Evolutionary conservation across 2,329 filamentous ascomycete species (phyloP).

Genomic region (Botryotinia calthae): DNA sequence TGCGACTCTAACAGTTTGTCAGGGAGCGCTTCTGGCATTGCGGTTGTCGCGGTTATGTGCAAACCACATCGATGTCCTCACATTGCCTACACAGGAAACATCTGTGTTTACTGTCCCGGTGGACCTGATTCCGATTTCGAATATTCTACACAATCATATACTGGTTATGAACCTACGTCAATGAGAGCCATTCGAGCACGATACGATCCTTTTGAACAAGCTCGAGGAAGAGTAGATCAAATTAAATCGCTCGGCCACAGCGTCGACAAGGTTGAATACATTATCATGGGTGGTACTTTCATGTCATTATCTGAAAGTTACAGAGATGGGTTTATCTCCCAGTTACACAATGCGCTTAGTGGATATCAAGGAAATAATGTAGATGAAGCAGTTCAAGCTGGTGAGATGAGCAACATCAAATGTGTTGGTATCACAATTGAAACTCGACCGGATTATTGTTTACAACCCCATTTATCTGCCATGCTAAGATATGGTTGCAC

Average conservation of each 20-base stretch:
- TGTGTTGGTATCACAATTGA: slow-evolving; percentile 99
- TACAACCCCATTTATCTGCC: slow-evolving; percentile 89
- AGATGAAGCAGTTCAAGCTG: slow-evolving; percentile 90
- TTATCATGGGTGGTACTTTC: slow-evolving; percentile 99
- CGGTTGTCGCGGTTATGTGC: slow-evolving; percentile 98
- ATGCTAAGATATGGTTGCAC: slow-evolving; percentile 99
- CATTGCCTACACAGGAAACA: slow-evolving; percentile 97
- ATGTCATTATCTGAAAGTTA: slow-evolving; percentile 93
- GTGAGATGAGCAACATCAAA: slow-evolving; percentile 95
- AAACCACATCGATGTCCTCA: slow-evolving; percentile 97
- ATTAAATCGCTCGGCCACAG: slow-evolving; percentile 94
- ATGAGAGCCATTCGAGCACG: slow-evolving; percentile 97
- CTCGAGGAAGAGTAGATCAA: slow-evolving; percentile 91
- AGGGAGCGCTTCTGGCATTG: slow-evolving; percentile 94
- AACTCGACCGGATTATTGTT: slow-evolving; percentile 92
- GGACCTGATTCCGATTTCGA: slow-evolving; percentile 98
- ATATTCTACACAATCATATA: slow-evolving; percentile 98
- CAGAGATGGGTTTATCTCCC: slow-evolving; percentile 88
- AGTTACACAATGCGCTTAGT: slow-evolving; percentile 93
- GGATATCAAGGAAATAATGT: slow-evolving; percentile 94
- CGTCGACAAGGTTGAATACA: slow-evolving; percentile 99
- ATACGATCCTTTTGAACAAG: slow-evolving; percentile 98
- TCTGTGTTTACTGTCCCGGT: slow-evolving; percentile 97
- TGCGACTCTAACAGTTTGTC: slow-evolving; percentile 23
- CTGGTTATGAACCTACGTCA: slow-evolving; percentile 95